A percentile compares a stretch with the other conserved stretches of the same genome.
phyloP scores from a whole-genome alignment of 179 eudicot genomes.

The Silene coronaria region DNA sequence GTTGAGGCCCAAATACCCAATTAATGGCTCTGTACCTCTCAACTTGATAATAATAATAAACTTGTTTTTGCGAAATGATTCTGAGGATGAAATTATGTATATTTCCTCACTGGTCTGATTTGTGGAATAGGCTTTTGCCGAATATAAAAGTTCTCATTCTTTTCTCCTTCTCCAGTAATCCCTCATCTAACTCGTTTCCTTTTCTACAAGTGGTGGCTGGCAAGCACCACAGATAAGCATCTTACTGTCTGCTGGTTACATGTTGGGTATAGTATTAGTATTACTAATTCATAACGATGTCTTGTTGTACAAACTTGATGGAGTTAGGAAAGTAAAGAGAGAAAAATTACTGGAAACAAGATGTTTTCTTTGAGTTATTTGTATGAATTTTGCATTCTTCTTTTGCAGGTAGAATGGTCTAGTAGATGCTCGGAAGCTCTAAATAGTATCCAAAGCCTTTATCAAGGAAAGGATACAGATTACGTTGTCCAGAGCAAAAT shows the following conservation, averaged over 20 bases:
- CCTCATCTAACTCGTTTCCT: no score
- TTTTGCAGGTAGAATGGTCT: conserved; percentile 80
- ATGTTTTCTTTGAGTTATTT: background rate
- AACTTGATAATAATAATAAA: background rate
- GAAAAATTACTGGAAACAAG: background rate
- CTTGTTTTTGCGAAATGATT: background rate
- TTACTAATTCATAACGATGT: background rate
- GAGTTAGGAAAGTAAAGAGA: background rate
- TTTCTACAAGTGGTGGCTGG: background rate
- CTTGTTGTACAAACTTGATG: background rate
- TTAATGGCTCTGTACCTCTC: no score
- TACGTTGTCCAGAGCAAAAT: conserved; percentile 65
- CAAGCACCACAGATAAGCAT: background rate
- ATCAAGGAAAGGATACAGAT: conserved; percentile 71
- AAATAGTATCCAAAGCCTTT: conserved; percentile 52
- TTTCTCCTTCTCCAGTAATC: no score
- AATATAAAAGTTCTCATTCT: background rate
- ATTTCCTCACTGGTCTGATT: background rate
- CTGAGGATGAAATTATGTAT: background rate
- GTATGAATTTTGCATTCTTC: background rate
- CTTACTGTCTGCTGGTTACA: background rate
- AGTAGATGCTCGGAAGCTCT: conserved; percentile 62
- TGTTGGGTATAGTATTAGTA: background rate
- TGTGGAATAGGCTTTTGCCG: background rate
- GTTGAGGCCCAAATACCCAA: no score